Percentiles rank a stretch among this genome's conserved stretches.
Conservation (phyloP, 2,329 filamentous ascomycete species). For the Clonostachys rosea region DNA sequence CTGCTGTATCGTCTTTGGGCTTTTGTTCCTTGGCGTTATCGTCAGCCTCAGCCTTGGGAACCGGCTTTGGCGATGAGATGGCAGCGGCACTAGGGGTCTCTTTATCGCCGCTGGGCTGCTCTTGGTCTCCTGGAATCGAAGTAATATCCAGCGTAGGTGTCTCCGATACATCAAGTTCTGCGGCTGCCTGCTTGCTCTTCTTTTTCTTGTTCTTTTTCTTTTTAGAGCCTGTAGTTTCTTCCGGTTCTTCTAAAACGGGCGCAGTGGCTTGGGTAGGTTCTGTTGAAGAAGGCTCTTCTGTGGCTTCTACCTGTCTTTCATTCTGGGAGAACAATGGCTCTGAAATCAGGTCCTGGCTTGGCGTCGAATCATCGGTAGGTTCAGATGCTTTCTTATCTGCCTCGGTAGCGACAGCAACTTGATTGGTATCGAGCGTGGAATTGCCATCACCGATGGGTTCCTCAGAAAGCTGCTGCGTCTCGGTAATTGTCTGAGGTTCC, state of each 20-base stretch:
- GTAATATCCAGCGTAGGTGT: not conserved
- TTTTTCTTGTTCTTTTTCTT: constrained; percentile 4
- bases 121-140: too few species aligned
- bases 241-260: not conserved
- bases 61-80: too few species aligned
- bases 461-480: not conserved
- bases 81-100: too few species aligned
- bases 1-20: too few species aligned
- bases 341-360: constrained; percentile 12
- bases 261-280: constrained; percentile 1
- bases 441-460: too few species aligned
- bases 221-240: not conserved
- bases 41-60: not conserved
- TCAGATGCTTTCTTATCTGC: too few species aligned
- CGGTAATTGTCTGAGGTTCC: not conserved
- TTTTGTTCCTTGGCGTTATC: too few species aligned
- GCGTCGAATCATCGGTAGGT: constrained; percentile 2
- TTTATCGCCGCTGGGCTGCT: too few species aligned
- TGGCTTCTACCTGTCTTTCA: constrained; percentile 13
- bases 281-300: constrained; percentile 9
- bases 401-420: too few species aligned
- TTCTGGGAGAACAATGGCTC: constrained; percentile 24
- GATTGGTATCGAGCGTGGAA: too few species aligned
- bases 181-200: constrained; percentile 5
- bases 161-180: constrained; percentile 2